Base-by-base conservation (phyloP, 2,329 filamentous ascomycete genomes). In the Rutstroemia sp. region DNA sequence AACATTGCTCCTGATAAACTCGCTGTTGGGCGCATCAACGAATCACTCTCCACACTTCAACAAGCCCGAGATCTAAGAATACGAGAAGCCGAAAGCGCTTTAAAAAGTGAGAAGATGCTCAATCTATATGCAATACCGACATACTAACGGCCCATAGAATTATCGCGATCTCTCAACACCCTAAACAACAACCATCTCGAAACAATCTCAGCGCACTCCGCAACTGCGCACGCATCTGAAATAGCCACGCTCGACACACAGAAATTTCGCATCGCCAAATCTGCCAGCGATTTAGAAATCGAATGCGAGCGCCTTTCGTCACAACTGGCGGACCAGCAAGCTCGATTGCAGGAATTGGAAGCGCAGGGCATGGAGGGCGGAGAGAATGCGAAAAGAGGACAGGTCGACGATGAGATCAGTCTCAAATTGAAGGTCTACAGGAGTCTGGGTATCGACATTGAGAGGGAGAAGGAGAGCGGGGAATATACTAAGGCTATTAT, bases 261-360 rank as follows among this genome's bases (percentile, higher is more conserved):
- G 64, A 96, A 96, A 69, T 97, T 97, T 74, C 86, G 91, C 64
- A 86, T 90, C 57, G 92, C 92, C n/a, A 97, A 97, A 73, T 84
- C 88, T 16, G 90, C 89, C 0, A 87, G 83, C 1, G 92, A 97
- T 70, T 77, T 94, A 6, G 92, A 96, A 75, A 91, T 92, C 68
- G 94, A 99, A 74, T 88, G 88, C n/a, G 92, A 97, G 76, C 80
- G 92, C n/a, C 76, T 97, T 47, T 84, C 88, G 56, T 82, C 83
- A 5, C 89, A 95, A 71, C 75, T 90, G 5, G 87, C 85, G 14
- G 83, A 92, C 66, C 75, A 96, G 57, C 83, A 84, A 59, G 84
- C 84, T 45, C 80, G 87, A 9, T 74, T 96, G 65, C 85, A 88
- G 48, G 90, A 95, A 71, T 74, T 97, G 46, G 92, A 97, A 69